Conservation (phyloP, 2,329 filamentous ascomycete species). For the Epichloe typhina region DNA sequence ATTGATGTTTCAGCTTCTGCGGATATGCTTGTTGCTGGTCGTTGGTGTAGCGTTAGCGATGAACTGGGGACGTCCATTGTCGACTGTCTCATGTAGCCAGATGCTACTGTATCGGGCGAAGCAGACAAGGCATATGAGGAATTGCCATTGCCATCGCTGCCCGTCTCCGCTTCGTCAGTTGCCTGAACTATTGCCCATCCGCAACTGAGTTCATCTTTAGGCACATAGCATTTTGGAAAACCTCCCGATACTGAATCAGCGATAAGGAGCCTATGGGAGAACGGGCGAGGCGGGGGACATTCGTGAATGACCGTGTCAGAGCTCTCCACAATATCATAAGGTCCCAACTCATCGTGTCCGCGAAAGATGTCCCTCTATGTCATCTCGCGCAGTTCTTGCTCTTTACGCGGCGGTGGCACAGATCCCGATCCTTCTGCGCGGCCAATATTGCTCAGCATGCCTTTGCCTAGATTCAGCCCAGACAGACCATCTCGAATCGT, state of each 20-base stretch:
- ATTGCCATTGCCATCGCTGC: background rate
- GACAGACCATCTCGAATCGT: conserved; percentile 35
- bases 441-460: conserved; percentile 24
- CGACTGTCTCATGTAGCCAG: background rate
- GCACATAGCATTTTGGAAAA: background rate
- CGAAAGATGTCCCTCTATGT: conserved; percentile 30
- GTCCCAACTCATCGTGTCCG: conserved; percentile 14
- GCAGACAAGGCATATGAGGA: background rate
- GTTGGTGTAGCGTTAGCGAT: background rate
- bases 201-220: conserved; percentile 3
- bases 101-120: background rate
- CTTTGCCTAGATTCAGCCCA: conserved; percentile 34
- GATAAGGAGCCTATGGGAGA: background rate
- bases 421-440: conserved; percentile 13
- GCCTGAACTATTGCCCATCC: conserved; percentile 7
- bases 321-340: conserved; percentile 21
- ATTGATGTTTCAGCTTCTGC: background rate
- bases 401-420: conserved; percentile 15
- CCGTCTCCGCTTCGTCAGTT: background rate
- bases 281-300: conserved; percentile 1
- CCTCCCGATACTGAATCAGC: background rate
- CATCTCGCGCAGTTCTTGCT: conserved; percentile 33
- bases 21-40: background rate
- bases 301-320: conserved; percentile 11
- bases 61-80: background rate